Conservation (phyloP, 352 stramenopile species). For the Phytophthora sojae region DNA sequence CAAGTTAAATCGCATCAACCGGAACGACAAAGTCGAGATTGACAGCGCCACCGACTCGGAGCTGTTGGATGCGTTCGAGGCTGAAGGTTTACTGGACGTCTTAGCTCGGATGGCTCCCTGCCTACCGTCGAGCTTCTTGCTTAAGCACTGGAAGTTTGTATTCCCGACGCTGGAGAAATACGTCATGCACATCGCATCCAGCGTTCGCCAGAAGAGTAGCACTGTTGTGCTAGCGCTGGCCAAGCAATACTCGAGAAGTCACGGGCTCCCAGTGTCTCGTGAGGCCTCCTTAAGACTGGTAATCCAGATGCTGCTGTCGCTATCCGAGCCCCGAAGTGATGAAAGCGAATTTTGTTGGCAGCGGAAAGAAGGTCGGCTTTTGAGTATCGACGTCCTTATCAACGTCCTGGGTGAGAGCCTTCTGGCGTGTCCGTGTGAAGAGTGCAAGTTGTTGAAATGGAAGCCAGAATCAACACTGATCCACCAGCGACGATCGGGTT, state of each 20-base stretch:
- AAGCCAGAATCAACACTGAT: constrained; percentile 2
- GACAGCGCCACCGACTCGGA: constrained; percentile 18
- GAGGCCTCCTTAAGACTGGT: constrained; percentile 44
- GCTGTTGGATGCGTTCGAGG: constrained; percentile 60
- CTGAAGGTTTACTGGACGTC: constrained; percentile 74
- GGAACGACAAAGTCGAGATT: constrained; percentile 10
- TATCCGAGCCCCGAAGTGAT: constrained; percentile 37
- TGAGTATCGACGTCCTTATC: constrained; percentile 68
- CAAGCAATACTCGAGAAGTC: constrained; percentile 26
- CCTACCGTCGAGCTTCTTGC: constrained; percentile 56
- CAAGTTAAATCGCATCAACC: constrained; percentile 75
- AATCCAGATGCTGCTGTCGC: constrained; percentile 54
- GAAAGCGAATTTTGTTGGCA: constrained; percentile 61
- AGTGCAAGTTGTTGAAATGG: constrained; percentile 10
- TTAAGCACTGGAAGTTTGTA: constrained; percentile 78
- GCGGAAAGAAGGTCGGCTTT: constrained; percentile 68
- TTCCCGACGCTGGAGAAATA: constrained; percentile 79
- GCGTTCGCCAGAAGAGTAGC: constrained; percentile 65
- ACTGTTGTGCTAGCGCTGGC: constrained; percentile 58
- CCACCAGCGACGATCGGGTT: neutral
- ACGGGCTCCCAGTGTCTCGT: neutral
- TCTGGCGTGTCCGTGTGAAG: constrained; percentile 6
- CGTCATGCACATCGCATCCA: constrained; percentile 76
- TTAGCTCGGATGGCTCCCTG: constrained; percentile 52
- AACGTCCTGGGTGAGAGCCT: constrained; percentile 51